These are phyloP conservation scores for Vanilla planifolia DNA, from an alignment of 106 monocot genomes.

Conservation along the genomic window DNA sequence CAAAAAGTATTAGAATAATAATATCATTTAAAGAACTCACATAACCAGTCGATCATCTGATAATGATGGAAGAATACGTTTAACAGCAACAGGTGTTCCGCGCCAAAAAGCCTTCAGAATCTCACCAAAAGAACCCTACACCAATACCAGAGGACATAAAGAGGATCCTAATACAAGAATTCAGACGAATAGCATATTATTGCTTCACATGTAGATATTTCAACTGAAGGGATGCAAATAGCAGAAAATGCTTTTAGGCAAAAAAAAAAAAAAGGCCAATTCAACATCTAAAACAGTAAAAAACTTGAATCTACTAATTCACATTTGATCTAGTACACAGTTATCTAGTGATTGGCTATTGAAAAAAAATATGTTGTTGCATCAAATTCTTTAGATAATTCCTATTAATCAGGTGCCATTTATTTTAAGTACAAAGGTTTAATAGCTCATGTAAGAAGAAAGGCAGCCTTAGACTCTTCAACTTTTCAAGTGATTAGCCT, in stretches of 20 bases:
- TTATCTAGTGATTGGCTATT: no score
- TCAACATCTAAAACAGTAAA: background rate
- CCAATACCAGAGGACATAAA: constrained; percentile 5
- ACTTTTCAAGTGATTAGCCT: no score
- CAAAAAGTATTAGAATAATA: background rate
- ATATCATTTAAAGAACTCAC: constrained; percentile 30
- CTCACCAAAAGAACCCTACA: constrained; percentile 97
- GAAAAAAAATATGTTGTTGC: no score
- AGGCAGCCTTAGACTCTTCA: no score
- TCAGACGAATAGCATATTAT: background rate
- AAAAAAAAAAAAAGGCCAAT: background rate
- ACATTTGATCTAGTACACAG: no score
- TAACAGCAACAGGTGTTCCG: constrained; percentile 94
- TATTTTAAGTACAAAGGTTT: no score
- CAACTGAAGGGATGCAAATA: background rate
- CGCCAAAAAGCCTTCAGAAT: constrained; percentile 92
- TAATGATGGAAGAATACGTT: constrained; percentile 91
- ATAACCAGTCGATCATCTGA: constrained; percentile 90
- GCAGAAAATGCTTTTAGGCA: constrained; percentile 3
- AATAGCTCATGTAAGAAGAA: no score
- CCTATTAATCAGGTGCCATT: no score
- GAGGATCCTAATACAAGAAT: background rate
- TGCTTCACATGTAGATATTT: background rate
- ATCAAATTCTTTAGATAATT: no score
- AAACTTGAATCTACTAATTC: no score